Evolutionary conservation across 257 asterid genomes (phyloP), one percentile per base, ranked within the genome.

Genomic region (Primulina eburnea): DNA sequence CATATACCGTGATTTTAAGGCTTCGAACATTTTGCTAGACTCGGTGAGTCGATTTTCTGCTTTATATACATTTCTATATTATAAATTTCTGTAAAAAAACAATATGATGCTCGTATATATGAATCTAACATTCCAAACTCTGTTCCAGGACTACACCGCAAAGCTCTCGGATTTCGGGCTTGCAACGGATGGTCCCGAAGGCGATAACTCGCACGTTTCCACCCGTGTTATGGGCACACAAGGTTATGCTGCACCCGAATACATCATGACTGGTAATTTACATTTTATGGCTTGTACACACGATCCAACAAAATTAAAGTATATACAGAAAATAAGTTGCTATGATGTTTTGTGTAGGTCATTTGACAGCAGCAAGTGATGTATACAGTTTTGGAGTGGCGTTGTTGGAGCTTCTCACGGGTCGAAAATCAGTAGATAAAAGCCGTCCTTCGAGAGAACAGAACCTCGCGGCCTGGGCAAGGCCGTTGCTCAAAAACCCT

Each of bases 191-290:
- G 57, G 57, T 17, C 57, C 57, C 2, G 57, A 50, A 16, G 20
- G 57, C 21, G 57, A 50, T 50, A 4, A 50, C 57, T 50, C 57
- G 20, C 57, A 50, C 21, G 57, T 50, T 50, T 50, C 57, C 20
- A 50, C 57, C 57, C 57, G 57, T 50, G 57, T 50, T 50, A 50
- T 50, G 57, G 57, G 57, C 57, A 50, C 57, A 16, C 57, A 50
- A 16, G 57, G 57, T 17, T 50, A 50, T 7, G 21, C 57, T 17
- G 57, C 57, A 50, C 57, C 57, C 3, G 57, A 50, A 6, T 50
- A 50, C 21, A 16, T 50, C 57, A 50, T 50, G 57, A 50, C 57
- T 50, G 57, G 57, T 50, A 50, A 50, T 17, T 32, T 43, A 43
- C 53, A 43, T 43, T 43, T 5, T 12, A 12, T 43, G 53, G n/a